These are phyloP conservation scores for Vigna radiata DNA, from an alignment of 306 rosid genomes.

Conservation along the genomic window DNA sequence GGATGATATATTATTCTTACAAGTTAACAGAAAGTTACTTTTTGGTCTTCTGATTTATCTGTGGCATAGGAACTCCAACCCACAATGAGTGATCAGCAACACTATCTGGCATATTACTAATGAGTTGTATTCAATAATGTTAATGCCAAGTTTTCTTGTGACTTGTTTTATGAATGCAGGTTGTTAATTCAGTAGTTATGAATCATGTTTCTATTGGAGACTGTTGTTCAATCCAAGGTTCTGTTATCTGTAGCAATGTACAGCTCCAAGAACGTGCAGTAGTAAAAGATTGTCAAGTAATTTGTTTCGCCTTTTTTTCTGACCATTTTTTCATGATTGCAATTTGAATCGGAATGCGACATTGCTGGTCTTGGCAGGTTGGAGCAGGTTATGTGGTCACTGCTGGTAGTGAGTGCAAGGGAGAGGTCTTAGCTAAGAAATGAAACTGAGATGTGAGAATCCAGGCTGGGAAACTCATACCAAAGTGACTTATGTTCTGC, in stretches of 20 bases:
- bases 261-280: conserved; percentile 94
- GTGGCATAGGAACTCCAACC: neutral
- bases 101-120: conserved; percentile 12
- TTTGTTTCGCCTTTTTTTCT: conserved; percentile 11
- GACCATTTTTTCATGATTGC: neutral
- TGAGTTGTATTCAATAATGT: conserved; percentile 20
- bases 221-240: conserved; percentile 90
- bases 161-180: conserved; percentile 50
- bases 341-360: conserved; percentile 37
- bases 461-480: conserved; percentile 12
- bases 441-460: conserved; percentile 54
- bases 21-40: conserved; percentile 35
- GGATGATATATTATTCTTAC: conserved; percentile 38
- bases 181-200: conserved; percentile 90
- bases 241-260: conserved; percentile 89
- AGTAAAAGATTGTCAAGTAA: conserved; percentile 93
- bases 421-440: conserved; percentile 93
- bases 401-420: conserved; percentile 90
- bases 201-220: conserved; percentile 93
- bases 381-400: conserved; percentile 92
- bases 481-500: conserved; percentile 17
- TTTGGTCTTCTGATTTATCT: conserved; percentile 22
- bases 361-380: conserved; percentile 59
- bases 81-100: conserved; percentile 17
- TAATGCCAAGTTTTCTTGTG: conserved; percentile 2